Evolutionary conservation across 176 grass and related monocot genomes (phyloP).

Genomic region (Hordeum marinum): DNA sequence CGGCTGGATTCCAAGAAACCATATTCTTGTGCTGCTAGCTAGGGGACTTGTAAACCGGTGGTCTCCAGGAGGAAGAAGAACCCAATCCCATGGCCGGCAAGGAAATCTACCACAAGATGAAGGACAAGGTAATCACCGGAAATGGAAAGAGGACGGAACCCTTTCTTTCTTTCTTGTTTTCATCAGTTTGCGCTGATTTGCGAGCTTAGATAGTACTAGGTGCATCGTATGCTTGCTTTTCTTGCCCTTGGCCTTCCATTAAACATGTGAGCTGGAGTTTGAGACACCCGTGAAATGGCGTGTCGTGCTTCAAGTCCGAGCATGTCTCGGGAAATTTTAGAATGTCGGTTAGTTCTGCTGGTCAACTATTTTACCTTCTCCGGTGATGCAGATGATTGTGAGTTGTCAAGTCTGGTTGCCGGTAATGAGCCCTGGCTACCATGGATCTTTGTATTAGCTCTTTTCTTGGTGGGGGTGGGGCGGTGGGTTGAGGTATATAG

Average conservation of each 20-base stretch:
- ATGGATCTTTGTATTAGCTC: neutral
- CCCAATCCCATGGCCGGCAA: constrained; percentile 42
- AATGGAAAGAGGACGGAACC: neutral
- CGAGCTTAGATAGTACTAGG: neutral
- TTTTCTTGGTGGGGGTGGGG: neutral
- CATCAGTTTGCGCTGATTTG: neutral
- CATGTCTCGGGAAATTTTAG: constrained; percentile 8
- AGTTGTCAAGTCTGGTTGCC: neutral
- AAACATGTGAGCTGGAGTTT: neutral
- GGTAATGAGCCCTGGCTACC: neutral
- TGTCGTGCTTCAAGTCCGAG: neutral
- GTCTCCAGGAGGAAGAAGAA: neutral
- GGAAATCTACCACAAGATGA: constrained; percentile 61
- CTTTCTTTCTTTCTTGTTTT: neutral
- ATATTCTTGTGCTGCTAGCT: neutral
- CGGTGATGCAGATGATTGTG: neutral
- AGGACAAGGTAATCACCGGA: constrained; percentile 42
- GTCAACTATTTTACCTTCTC: constrained; percentile 5
- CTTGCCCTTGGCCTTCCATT: neutral
- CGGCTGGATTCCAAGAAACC: constrained; percentile 5
- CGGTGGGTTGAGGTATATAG: neutral
- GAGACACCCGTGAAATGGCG: neutral
- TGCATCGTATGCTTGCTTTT: neutral
- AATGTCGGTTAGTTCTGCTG: neutral
- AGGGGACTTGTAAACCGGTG: neutral